Percentiles rank a stretch among this genome's conserved stretches.
phyloP scores from a whole-genome alignment of 257 asterid species.

The Nicotiana obtusifolia region DNA sequence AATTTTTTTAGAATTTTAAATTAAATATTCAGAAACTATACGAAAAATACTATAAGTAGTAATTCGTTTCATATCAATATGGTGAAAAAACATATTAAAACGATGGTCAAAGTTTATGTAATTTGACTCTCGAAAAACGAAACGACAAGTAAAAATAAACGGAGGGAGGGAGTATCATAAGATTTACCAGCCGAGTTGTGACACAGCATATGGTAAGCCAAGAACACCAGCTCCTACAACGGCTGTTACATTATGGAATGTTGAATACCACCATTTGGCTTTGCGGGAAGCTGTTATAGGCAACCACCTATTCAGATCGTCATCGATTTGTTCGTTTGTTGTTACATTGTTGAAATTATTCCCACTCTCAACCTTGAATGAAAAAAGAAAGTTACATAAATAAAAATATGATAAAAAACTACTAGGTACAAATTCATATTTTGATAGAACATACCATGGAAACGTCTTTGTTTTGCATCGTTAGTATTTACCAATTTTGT shows the following conservation, averaged over 20 bases:
- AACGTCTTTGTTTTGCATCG: background rate
- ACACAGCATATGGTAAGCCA: conserved; percentile 30
- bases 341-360: too few relatives aligned
- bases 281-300: conserved; percentile 36
- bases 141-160: too few relatives aligned
- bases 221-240: conserved; percentile 39
- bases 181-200: conserved; percentile 29
- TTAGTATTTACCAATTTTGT: too few relatives aligned
- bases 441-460: background rate
- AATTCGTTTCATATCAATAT: too few relatives aligned
- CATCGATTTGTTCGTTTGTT: background rate
- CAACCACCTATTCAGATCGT: conserved; percentile 24
- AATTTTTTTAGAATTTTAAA: too few relatives aligned
- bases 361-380: background rate
- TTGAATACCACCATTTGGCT: conserved; percentile 37
- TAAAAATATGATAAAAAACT: background rate
- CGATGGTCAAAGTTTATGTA: too few relatives aligned
- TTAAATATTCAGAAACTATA: too few relatives aligned
- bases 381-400: too few relatives aligned
- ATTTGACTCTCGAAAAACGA: too few relatives aligned
- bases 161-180: too few relatives aligned
- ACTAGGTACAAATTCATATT: background rate
- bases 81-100: too few relatives aligned
- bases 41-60: too few relatives aligned
- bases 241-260: conserved; percentile 34